Percentiles rank a stretch among this genome's conserved stretches.
Conservation (phyloP, 2,329 filamentous ascomycete species). For the Falciphora oryzae region DNA sequence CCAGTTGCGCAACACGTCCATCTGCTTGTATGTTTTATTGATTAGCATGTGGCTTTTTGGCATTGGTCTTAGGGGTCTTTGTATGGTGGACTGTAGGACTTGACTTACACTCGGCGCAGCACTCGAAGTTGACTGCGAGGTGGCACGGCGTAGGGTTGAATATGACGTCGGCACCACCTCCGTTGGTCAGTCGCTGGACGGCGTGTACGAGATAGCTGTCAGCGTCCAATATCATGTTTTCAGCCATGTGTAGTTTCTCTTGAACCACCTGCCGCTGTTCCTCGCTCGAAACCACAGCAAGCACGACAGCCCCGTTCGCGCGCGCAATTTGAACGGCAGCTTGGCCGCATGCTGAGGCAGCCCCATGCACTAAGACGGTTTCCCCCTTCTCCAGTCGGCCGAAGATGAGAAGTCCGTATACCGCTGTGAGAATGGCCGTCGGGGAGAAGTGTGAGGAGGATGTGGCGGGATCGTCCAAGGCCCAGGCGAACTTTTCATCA, state of each 20-base stretch:
- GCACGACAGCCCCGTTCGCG: conserved; percentile 33
- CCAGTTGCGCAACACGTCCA: conserved; percentile 16
- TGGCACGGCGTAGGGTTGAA: conserved; percentile 38
- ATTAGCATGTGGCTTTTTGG: not conserved
- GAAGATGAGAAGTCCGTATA: conserved; percentile 33
- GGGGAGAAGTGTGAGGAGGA: conserved; percentile 25
- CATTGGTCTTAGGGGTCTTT: not conserved
- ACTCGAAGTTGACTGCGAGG: conserved; percentile 26
- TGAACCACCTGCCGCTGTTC: conserved; percentile 33
- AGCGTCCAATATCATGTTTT: conserved; percentile 30
- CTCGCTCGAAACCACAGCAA: conserved; percentile 27
- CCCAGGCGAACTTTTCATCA: conserved; percentile 29
- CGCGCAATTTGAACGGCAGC: conserved; percentile 36
- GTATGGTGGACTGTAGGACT: not conserved
- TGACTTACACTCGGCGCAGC: conserved; percentile 22
- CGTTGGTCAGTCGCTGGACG: conserved; percentile 26
- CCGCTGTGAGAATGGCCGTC: conserved; percentile 34
- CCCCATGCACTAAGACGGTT: conserved; percentile 37
- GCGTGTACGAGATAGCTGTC: conserved; percentile 13
- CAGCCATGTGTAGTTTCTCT: conserved; percentile 9
- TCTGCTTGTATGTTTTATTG: not conserved
- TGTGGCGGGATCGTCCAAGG: conserved; percentile 17
- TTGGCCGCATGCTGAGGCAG: conserved; percentile 36
- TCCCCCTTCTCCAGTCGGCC: conserved; percentile 22
- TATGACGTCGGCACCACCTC: conserved; percentile 35